Base-by-base conservation (phyloP, 2,329 filamentous ascomycete genomes). In the Fusarium multiceps region DNA sequence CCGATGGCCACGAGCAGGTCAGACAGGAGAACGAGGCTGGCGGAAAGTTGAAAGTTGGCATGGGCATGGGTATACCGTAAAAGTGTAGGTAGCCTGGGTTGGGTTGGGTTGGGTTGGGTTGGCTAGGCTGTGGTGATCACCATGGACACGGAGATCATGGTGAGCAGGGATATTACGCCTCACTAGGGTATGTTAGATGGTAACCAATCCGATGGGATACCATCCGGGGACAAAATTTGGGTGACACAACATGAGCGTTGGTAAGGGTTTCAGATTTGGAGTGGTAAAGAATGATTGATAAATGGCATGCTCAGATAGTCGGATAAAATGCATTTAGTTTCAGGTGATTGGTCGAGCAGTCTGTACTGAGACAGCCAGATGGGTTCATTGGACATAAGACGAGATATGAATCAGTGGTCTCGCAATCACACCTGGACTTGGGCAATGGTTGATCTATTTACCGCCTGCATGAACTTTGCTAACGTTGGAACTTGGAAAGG, bases 121-220 rank as follows among this genome's bases (percentile, higher is more conserved):
- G 18, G 18, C 34, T 37, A 37, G 10, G 34, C 18, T 37, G 18
- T n/a, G 34, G 34, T 37, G 42, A 45, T 45, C 42, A 12, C 10
- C 34, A 37, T 37, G 18, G 18, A n/a, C 34, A 40, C 50, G 58
- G 59, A 16, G 59, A 58, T 59, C 40, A 63, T 59, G 53, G 59
- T 46, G 46, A 47, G 20, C 66, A 67, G 55, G 55, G 67, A 57
- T 48, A 21, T 23, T 28, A 41, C 48, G 59, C 66, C 57, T 68
- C 32, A 45, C 45, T 60, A 45, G 55, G 57, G 42, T 50, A 12
- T 34, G 53, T 23, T 48, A 21, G 34, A 18, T 34, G 47, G 47
- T 50, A 50, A 48, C 62, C 62, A 65, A 46, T 65, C 60, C 46
- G 28, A 59, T 30, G 11, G 32, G 41, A 46, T 59, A 65, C 53